phyloP scores from a whole-genome alignment of 2,329 filamentous ascomycete species.

The Coniochaeta prunicola region DNA sequence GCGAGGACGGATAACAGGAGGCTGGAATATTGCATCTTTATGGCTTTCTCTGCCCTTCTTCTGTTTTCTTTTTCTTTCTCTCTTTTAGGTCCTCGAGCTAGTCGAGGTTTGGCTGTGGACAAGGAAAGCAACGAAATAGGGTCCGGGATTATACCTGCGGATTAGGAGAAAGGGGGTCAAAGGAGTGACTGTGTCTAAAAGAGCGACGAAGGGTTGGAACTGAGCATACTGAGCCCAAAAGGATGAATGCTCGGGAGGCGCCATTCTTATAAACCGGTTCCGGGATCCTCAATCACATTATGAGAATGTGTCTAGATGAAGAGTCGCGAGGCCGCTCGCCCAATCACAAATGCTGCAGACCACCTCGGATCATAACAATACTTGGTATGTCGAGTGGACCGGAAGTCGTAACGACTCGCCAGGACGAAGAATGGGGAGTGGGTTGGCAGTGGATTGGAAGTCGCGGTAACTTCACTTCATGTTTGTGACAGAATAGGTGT shows the following conservation, averaged over 20 bases:
- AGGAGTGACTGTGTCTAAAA: constrained; percentile 2
- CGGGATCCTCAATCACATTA: not conserved
- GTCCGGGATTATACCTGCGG: constrained; percentile 16
- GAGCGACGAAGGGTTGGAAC: not conserved
- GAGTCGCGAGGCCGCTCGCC: not conserved
- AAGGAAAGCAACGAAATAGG: not conserved
- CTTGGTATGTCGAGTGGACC: not conserved
- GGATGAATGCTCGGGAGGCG: not conserved
- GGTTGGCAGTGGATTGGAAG: not conserved
- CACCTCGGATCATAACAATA: not conserved
- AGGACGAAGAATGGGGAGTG: not conserved
- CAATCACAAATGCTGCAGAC: not conserved
- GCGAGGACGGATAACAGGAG: constrained; percentile 19
- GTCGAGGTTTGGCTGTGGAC: not conserved
- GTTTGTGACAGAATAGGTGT: not conserved
- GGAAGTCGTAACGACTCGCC: not conserved
- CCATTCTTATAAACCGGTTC: not conserved
- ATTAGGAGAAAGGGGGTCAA: constrained; percentile 10
- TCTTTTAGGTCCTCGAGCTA: not conserved
- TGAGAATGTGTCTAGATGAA: not conserved
- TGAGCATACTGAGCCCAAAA: not conserved
- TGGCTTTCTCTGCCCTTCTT: too few species aligned
- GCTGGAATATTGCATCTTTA: constrained; percentile 20
- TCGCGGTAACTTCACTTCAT: not conserved
- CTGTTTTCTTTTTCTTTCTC: too few species aligned